Conservation (phyloP, 768 basidiomycete species). For the Boletus edulis region DNA sequence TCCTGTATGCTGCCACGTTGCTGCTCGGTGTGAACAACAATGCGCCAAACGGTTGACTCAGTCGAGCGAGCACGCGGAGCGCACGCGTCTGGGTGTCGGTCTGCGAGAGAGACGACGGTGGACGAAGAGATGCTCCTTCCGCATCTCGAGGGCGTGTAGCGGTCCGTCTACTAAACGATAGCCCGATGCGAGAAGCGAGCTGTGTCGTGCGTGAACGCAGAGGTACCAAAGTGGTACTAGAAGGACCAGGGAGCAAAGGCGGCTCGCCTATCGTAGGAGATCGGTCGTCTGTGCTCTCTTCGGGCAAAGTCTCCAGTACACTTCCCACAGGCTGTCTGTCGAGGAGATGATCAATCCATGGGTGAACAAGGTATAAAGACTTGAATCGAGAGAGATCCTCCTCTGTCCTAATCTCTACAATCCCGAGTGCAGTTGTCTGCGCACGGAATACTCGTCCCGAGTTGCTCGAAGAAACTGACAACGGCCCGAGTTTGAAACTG, state of each 20-base stretch:
- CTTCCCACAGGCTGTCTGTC: not conserved
- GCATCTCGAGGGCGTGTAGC: not conserved
- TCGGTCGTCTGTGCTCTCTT: not conserved
- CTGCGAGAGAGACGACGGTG: not conserved
- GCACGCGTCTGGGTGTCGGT: not conserved
- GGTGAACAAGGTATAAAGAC: not conserved
- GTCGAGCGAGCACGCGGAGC: not conserved
- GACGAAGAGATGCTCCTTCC: not conserved
- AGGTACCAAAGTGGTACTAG: too few relatives aligned
- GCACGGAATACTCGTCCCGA: not conserved
- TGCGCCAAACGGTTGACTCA: constrained; percentile 9
- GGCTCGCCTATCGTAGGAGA: not conserved
- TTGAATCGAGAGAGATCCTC: not conserved
- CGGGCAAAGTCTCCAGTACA: not conserved
- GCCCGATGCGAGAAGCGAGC: not conserved
- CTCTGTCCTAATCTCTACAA: not conserved
- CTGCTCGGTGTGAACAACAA: not conserved
- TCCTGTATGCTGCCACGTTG: constrained; percentile 1
- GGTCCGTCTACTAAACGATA: not conserved
- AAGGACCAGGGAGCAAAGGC: not conserved
- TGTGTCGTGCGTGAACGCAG: not conserved
- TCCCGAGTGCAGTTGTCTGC: not conserved
- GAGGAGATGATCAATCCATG: not conserved
- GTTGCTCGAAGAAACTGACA: not conserved
- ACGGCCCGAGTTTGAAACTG: not conserved